Percentiles rank a stretch among this genome's conserved stretches.
phyloP scores from a whole-genome alignment of 306 rosid genomes.

The cucumber (Cucumis sativus) region DNA sequence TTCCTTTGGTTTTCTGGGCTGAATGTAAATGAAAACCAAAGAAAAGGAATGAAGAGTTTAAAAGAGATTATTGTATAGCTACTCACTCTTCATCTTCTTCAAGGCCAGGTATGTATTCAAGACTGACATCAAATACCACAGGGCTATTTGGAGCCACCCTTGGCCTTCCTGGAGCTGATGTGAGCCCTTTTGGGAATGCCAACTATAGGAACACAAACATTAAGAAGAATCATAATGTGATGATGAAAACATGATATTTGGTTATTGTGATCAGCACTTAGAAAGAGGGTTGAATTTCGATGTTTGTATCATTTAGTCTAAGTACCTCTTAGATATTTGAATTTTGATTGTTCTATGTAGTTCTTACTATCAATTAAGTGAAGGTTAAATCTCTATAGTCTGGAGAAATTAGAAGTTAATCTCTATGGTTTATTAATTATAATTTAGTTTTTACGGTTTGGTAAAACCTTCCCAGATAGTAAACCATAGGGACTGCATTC shows the following conservation, averaged over 20 bases:
- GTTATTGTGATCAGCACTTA: neutral
- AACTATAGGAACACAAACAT: conserved; percentile 30
- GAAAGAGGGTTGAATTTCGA: too few species aligned
- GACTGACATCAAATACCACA: conserved; percentile 79
- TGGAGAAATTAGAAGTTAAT: too few species aligned
- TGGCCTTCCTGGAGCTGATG: conserved; percentile 96
- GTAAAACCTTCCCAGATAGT: too few species aligned
- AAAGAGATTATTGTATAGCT: neutral
- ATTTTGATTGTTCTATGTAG: too few species aligned
- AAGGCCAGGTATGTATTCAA: conserved; percentile 85
- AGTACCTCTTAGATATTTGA: too few species aligned
- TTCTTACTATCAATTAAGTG: neutral
- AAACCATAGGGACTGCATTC: too few species aligned
- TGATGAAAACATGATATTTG: neutral
- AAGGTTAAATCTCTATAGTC: too few species aligned
- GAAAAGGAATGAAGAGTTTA: neutral
- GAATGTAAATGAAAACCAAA: neutral
- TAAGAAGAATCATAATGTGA: neutral
- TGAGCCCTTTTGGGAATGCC: conserved; percentile 95
- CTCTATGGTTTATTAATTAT: too few species aligned
- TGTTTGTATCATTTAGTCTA: too few species aligned
- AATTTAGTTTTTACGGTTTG: too few species aligned
- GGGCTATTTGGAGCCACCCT: conserved; percentile 95
- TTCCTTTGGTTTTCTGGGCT: neutral
- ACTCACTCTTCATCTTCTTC: conserved; percentile 59